These are phyloP conservation scores for Hippophae gyantsensis DNA, from an alignment of 306 rosid species.

Conservation along the genomic window DNA sequence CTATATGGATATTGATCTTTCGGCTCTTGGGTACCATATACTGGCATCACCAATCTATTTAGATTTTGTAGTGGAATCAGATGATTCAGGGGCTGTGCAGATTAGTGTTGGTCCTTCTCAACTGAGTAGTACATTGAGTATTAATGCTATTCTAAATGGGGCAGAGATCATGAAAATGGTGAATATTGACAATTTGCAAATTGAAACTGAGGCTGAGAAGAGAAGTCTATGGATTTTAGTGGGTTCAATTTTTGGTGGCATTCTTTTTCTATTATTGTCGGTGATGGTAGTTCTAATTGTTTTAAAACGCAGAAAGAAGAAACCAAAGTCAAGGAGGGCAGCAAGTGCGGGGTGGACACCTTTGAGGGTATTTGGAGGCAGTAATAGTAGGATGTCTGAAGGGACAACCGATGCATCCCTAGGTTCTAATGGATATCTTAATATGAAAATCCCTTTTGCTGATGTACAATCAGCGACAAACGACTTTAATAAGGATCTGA, in stretches of 20 bases:
- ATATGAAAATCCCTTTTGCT: slow-evolving; percentile 68
- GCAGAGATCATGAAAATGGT: slow-evolving; percentile 91
- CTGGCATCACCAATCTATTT: slow-evolving; percentile 69
- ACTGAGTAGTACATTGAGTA: slow-evolving; percentile 47
- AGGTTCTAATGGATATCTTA: slow-evolving; percentile 69
- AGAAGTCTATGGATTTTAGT: slow-evolving; percentile 42
- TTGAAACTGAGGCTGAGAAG: slow-evolving; percentile 18
- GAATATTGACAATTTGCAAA: slow-evolving; percentile 17
- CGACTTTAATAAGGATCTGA: slow-evolving; percentile 56
- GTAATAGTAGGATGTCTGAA: slow-evolving; percentile 76
- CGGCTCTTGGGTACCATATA: slow-evolving; percentile 38
- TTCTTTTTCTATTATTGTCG: slow-evolving; percentile 32
- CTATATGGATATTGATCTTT: slow-evolving; percentile 70
- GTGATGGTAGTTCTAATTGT: slow-evolving; percentile 35
- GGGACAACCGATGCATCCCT: slow-evolving; percentile 47
- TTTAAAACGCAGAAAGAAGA: slow-evolving; percentile 48
- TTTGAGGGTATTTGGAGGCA: slow-evolving; percentile 58
- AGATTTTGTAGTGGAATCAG: slow-evolving; percentile 69
- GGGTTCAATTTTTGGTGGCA: slow-evolving; percentile 57
- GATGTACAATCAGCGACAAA: slow-evolving; percentile 71
- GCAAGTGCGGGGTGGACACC: slow-evolving; percentile 92
- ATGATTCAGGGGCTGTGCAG: slow-evolving; percentile 41
- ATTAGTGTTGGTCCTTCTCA: slow-evolving; percentile 88
- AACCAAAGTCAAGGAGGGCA: slow-evolving; percentile 36
- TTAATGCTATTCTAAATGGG: slow-evolving; percentile 87